These are phyloP conservation scores for Aspergillus costaricaensis DNA, from an alignment of 2,329 filamentous ascomycete genomes.

Conservation along the genomic window DNA sequence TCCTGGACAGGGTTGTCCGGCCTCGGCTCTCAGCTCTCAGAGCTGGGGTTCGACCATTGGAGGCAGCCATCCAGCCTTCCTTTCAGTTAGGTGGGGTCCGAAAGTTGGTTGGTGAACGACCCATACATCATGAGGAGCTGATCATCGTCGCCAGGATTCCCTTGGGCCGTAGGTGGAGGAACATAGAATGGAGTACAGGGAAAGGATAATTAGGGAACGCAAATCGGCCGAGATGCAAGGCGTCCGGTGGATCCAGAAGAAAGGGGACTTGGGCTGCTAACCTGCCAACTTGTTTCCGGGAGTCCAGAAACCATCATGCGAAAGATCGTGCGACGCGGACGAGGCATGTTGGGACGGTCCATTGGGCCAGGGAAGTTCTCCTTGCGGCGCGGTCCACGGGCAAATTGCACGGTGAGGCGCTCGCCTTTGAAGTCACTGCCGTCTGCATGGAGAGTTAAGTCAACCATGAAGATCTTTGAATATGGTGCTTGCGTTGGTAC, in stretches of 20 bases:
- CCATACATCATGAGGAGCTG: background rate
- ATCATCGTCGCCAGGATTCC: background rate
- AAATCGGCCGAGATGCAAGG: conserved; percentile 18
- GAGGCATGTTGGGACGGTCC: conserved; percentile 66
- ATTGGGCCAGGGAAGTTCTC: conserved; percentile 64
- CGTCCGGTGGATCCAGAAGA: conserved; percentile 30
- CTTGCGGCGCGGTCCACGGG: conserved; percentile 76
- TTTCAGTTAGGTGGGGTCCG: background rate
- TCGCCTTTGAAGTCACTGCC: conserved; percentile 98
- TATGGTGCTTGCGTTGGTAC: conserved; percentile 62
- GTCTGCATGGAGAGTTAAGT: conserved; percentile 58
- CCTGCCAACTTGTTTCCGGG: conserved; percentile 99
- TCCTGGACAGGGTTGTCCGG: conserved; percentile 10
- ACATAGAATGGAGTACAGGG: background rate
- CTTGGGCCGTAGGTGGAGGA: background rate
- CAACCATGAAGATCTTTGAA: conserved; percentile 31
- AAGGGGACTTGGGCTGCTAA: conserved; percentile 64
- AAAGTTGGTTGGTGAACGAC: background rate
- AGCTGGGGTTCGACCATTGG: background rate
- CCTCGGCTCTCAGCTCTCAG: conserved; percentile 2
- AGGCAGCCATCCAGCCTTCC: conserved; percentile 1
- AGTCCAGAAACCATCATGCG: conserved; percentile 98
- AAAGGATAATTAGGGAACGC: conserved; percentile 19
- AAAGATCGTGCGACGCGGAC: conserved; percentile 90
- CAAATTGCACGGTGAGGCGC: conserved; percentile 96